Base-by-base conservation (phyloP, 805 yeast species). In the Wickerhamiella dianesei region DNA sequence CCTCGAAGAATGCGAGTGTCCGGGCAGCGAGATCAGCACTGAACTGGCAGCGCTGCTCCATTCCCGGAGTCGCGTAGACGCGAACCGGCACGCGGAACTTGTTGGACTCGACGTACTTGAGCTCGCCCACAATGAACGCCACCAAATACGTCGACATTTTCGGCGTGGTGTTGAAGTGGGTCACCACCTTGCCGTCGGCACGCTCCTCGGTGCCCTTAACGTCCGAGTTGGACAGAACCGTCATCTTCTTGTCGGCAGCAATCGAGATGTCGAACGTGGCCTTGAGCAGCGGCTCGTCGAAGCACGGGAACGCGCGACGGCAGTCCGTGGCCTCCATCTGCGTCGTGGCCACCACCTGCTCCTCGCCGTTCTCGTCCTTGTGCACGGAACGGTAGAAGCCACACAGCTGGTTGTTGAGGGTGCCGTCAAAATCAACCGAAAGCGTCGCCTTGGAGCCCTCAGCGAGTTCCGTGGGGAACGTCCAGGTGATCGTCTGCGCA, bases 261-360 rank as follows among this genome's bases (percentile, higher is more conserved):
- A 80, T 69, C 21, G 75, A 63, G 46, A 81, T 71, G 50, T 73
- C 75, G 54, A 77, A 80, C 45, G 75, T 72, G 42, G 86, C 83
- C 64, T 81, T 80, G 46, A 76, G 68, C 42, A 76, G 71, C 6
- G 87, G 86, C 63, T 80, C 84, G 61, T 80, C 87, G 54, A 77
- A 77, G 57, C 78, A 79, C 17, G 87, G 87, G 72, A 81, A 81
- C 4, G 87, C 85, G 48, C 81, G 71, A 56, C 87, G 76, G 59
- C 84, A 79, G 64, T 80, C 87, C 32, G 85, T 78, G 35, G 87
- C 78, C 65, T 80, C 86, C 76, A 80, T 76, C 64, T 77, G 82
- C 40, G 83, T 75, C 51, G 80, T 73, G 37, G 81, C 82, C 53
- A 78, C 67, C 56, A 74, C 75, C 52, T 74, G 70, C 47, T 74